Evolutionary conservation across 768 basidiomycete genomes (phyloP), one percentile per base, ranked within the genome.

Genomic region (Termitomyces sp.): DNA sequence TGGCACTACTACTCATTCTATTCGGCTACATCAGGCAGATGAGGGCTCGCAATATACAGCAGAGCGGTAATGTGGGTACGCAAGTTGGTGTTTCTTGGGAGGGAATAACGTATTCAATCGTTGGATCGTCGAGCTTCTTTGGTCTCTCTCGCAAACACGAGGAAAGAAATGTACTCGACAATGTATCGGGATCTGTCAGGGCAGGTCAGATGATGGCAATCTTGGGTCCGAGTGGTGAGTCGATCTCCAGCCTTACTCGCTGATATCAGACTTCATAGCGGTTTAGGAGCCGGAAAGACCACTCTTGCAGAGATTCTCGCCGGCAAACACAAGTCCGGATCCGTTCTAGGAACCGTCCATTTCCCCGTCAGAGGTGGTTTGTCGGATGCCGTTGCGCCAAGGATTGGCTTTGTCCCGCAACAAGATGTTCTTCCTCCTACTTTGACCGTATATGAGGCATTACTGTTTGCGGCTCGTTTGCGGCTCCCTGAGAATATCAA

Each of bases 251-350:
- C 5, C 8, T 14, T 47, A 13, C 14, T 33, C 45, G 22, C 4
- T 6, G 3, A 13, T 6, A 16, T 22, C 2, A 8, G 26, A 40
- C 16, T 3, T 28, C 8, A 16, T 35, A 7, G 40, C 22, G 3
- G 56, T 26, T 53, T 84, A 58, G 86, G 87, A 55, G 92, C 93
- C 18, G 94, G 94, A 44, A 96, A 96, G 71, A 92, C 91, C 0
- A 94, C 94, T 0, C 76, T 98, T 38, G 87, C 97, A 18, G 95
- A 98, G 66, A 84, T 97, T 38, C 81, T 98, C 10, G 91, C 94
- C 0, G 86, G 88, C 2, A 94, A 89, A 68, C 75, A 73, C 62
- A 98, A 97, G 72, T 78, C 80, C 0, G 95, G 94, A 0, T 66
- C 75, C 2, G 77, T 79, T 2, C 76, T 83, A 1, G 95, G 95